Conservation (phyloP, 768 basidiomycete species). For the Mycena venus region DNA sequence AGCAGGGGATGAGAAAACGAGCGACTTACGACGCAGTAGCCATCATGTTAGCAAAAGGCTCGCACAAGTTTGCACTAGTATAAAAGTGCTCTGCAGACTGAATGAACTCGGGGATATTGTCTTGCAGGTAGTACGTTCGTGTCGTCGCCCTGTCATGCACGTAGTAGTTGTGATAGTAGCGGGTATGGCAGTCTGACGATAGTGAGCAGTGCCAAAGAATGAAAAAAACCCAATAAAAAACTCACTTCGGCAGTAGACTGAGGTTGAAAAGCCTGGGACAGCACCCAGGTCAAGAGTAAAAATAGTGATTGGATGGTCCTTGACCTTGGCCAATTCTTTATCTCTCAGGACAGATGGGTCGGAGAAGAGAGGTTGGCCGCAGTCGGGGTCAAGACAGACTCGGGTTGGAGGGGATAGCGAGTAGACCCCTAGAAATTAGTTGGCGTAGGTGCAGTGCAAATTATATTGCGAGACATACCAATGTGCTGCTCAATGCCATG, state of each 20-base stretch:
- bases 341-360: background rate
- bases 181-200: conserved; percentile 40
- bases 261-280: conserved; percentile 37
- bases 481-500: conserved; percentile 10
- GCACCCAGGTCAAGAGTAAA: conserved; percentile 6
- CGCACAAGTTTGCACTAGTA: conserved; percentile 6
- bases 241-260: conserved; percentile 43
- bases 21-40: conserved; percentile 17
- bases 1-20: background rate
- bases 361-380: background rate
- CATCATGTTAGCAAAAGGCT: conserved; percentile 28
- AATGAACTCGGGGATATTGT: conserved; percentile 28
- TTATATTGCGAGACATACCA: conserved; percentile 17
- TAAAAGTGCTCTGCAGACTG: conserved; percentile 30
- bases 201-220: background rate
- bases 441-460: background rate
- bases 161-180: conserved; percentile 45
- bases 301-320: background rate
- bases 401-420: conserved; percentile 9
- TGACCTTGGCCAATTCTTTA: background rate
- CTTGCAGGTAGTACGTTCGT: conserved; percentile 36
- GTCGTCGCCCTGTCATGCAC: conserved; percentile 34
- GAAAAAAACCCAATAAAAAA: background rate
- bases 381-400: conserved; percentile 6
- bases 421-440: conserved; percentile 1